These are phyloP conservation scores for Toxoplasma gondii DNA, from an alignment of 169 alveolate genomes.

Conservation along the genomic window DNA sequence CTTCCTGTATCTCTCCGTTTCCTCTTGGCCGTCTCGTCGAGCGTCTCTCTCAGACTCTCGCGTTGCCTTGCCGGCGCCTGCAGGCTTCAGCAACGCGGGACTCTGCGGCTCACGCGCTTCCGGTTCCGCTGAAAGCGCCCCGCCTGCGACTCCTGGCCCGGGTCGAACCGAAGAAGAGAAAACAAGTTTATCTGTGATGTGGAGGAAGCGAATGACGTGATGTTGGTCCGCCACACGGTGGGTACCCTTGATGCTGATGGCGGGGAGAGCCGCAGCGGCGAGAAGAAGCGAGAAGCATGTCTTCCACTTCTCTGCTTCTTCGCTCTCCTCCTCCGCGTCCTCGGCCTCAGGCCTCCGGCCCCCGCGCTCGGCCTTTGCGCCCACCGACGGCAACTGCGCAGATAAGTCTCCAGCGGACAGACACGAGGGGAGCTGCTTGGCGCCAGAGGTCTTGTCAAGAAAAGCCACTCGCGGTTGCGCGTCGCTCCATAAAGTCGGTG, in stretches of 20 bases:
- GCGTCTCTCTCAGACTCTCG: too few species aligned
- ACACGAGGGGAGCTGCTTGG: neutral
- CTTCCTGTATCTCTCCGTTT: too few species aligned
- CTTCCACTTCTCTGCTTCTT: constrained; percentile 16
- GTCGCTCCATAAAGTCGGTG: neutral
- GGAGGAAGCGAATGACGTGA: neutral
- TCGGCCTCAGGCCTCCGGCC: neutral
- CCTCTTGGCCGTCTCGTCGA: too few species aligned
- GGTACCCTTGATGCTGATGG: neutral
- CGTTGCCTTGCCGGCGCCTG: too few species aligned
- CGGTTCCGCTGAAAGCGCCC: too few species aligned
- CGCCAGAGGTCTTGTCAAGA: neutral
- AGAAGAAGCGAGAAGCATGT: constrained; percentile 1
- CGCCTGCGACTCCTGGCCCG: too few species aligned
- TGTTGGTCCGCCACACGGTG: constrained; percentile 3
- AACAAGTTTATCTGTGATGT: neutral
- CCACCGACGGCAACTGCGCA: neutral
- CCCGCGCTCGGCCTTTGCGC: neutral
- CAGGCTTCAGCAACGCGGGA: too few species aligned
- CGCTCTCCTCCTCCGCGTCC: neutral
- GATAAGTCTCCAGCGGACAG: neutral
- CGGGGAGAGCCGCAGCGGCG: constrained; percentile 9
- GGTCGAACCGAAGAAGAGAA: neutral
- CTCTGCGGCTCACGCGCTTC: too few species aligned
- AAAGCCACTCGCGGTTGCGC: neutral